Base-by-base conservation (phyloP, 73 alveolate genomes). In the Loxodes magnus region DNA sequence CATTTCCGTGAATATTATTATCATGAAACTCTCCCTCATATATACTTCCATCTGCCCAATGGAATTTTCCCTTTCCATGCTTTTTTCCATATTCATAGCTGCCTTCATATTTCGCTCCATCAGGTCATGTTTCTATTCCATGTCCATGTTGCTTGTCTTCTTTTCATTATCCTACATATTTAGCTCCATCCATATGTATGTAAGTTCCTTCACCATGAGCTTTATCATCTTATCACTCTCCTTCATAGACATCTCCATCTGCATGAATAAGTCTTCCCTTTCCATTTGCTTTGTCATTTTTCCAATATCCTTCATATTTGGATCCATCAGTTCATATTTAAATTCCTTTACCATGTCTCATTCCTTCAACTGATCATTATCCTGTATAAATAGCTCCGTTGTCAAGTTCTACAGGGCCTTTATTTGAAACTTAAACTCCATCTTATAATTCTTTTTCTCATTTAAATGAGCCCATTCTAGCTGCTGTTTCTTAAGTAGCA, bases 371-470 rank as follows among this genome's bases (percentile, higher is more conserved):
- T 22, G 56, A 12, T 48, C 67, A 54, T 26, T 54, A 27, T 14
- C 67, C 67, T 5, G 7, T 35, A 26, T 54, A 54, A 22, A 54
- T 38, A n/a, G 67, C 67, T 6, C 67, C 67, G 39, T 54, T 54
- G 33, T 54, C 67, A 12, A 54, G 62, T 39, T 54, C 58, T 20
- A 25, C 24, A 0, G 64, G 64, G 22, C 52, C 52, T 51, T 35
- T 24, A 5, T 24, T 30, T n/a, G 30, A 19, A 20, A 54, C 9
- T n/a, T 1, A 53, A n/a, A 5, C 39, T 9, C 16, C 43, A 38
- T 12, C 43, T 22, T n/a, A n/a, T 5, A 6, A 7, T 6, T 19
- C 22, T 22, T 54, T 9, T 23, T 54, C 62, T 20, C 20, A 54
- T 10, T 38, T 21, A 22, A 54, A 54, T 5, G 43, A 21, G 2